Evolutionary conservation across 1,139 yeast species (phyloP).

Genomic region (Magnusiomyces tetraspermus): DNA sequence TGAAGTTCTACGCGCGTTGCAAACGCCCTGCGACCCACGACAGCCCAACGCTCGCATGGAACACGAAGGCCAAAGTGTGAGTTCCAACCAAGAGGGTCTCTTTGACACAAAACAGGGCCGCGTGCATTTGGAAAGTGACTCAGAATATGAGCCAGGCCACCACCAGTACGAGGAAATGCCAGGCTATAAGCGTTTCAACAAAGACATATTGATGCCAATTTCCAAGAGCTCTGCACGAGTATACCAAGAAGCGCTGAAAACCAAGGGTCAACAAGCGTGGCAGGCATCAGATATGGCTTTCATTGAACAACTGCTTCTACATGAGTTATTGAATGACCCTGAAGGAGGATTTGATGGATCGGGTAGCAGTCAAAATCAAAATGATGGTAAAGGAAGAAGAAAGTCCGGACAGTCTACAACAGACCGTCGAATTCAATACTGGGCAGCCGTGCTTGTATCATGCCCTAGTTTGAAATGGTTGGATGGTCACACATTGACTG

Average conservation of each 20-base stretch:
- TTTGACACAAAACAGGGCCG: not conserved
- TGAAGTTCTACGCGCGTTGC: not conserved
- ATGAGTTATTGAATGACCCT: not conserved
- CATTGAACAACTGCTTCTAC: not conserved
- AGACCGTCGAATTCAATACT: not conserved
- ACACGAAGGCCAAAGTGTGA: not conserved
- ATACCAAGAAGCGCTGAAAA: not conserved
- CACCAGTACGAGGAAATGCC: not conserved
- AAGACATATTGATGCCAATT: not conserved
- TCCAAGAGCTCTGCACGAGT: not conserved
- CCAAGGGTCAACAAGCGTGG: not conserved
- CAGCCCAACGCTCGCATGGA: not conserved
- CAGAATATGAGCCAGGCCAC: not conserved
- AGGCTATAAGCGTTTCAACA: not conserved
- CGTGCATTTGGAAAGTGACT: not conserved
- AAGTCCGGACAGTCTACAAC: not conserved
- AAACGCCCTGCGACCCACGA: not conserved
- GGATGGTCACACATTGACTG: slow-evolving; percentile 1
- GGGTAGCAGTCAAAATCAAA: too few relatives aligned
- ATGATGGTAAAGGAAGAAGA: not conserved
- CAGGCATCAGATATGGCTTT: slow-evolving; percentile 1
- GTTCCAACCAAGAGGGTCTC: too few relatives aligned
- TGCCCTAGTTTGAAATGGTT: slow-evolving; percentile 1
- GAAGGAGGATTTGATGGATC: not conserved
- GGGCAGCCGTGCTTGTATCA: not conserved